A percentile compares a stretch with the other conserved stretches of the same genome.
phyloP scores from a whole-genome alignment of 2,329 filamentous ascomycete genomes.

The Monosporascus sp. region DNA sequence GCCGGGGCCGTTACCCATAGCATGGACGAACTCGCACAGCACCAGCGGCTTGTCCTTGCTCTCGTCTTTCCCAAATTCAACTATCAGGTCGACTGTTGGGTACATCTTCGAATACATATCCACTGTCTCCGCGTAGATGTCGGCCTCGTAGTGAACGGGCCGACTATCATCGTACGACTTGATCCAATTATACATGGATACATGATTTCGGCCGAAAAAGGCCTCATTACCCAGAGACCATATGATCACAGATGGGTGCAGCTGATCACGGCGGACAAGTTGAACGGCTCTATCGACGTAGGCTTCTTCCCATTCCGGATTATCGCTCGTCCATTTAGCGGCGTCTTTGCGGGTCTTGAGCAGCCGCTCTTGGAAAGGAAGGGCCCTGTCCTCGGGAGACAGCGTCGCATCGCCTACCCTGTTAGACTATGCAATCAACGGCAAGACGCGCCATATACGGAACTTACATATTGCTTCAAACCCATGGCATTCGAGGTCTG shows the following conservation, averaged over 20 bases:
- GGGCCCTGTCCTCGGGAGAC: constrained; percentile 19
- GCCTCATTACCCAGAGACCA: constrained; percentile 66
- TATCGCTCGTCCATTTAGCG: constrained; percentile 49
- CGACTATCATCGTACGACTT: constrained; percentile 50
- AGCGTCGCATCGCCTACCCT: constrained; percentile 22
- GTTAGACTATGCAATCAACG: constrained; percentile 5
- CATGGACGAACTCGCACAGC: constrained; percentile 45
- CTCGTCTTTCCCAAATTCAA: constrained; percentile 30
- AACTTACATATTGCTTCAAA: constrained; percentile 21
- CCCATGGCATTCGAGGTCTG: constrained; percentile 37
- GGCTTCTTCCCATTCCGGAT: constrained; percentile 51
- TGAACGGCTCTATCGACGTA: constrained; percentile 62
- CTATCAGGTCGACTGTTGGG: constrained; percentile 37
- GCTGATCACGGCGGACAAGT: constrained; percentile 58
- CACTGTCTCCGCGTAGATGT: constrained; percentile 47
- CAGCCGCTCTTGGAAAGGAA: constrained; percentile 25
- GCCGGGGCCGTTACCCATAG: constrained; percentile 66
- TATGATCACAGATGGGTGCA: constrained; percentile 59
- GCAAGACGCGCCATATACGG: constrained; percentile 7
- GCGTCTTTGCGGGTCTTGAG: constrained; percentile 29
- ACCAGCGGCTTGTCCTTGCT: constrained; percentile 46
- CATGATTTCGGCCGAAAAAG: constrained; percentile 60
- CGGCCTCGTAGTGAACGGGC: constrained; percentile 58
- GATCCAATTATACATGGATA: constrained; percentile 57
- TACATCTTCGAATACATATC: constrained; percentile 63